phyloP scores from a whole-genome alignment of 768 basidiomycete species.

The Boletus bicolor region DNA sequence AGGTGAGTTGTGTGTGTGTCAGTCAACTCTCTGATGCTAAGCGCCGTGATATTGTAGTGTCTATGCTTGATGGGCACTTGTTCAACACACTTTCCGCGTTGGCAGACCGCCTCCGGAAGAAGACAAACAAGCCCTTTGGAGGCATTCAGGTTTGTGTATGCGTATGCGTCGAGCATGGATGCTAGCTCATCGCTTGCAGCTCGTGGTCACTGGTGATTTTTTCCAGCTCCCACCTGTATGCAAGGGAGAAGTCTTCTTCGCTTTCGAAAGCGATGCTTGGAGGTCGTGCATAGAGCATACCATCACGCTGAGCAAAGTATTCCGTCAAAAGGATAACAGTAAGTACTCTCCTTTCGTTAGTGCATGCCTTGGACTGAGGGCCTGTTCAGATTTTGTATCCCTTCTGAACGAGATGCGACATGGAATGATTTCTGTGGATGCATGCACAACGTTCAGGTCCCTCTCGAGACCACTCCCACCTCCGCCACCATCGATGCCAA shows the following conservation, averaged over 20 bases:
- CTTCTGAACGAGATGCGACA: slow-evolving; percentile 76
- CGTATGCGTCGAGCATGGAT: not conserved
- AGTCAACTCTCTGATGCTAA: not conserved
- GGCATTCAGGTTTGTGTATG: slow-evolving; percentile 52
- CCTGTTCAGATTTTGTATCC: slow-evolving; percentile 54
- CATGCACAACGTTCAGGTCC: slow-evolving; percentile 45
- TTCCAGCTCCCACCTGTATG: slow-evolving; percentile 57
- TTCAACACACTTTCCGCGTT: slow-evolving; percentile 59
- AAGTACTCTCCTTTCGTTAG: slow-evolving; percentile 14
- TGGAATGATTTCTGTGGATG: slow-evolving; percentile 47
- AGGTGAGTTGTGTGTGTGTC: slow-evolving; percentile 34
- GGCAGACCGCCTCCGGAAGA: slow-evolving; percentile 50
- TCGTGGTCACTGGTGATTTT: slow-evolving; percentile 57
- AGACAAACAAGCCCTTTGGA: slow-evolving; percentile 52
- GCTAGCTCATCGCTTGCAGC: slow-evolving; percentile 23
- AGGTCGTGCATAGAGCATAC: slow-evolving; percentile 49
- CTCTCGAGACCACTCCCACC: slow-evolving; percentile 36
- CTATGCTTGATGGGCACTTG: slow-evolving; percentile 64
- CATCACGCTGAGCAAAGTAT: slow-evolving; percentile 68
- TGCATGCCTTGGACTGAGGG: not conserved
- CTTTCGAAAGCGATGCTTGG: slow-evolving; percentile 56
- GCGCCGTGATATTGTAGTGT: slow-evolving; percentile 38
- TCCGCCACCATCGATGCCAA: slow-evolving; percentile 26
- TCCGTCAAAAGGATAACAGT: slow-evolving; percentile 72
- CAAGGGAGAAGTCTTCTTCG: slow-evolving; percentile 50